These are phyloP conservation scores for Yamadazyma endophytica DNA, from an alignment of 805 yeast species.

Conservation along the genomic window DNA sequence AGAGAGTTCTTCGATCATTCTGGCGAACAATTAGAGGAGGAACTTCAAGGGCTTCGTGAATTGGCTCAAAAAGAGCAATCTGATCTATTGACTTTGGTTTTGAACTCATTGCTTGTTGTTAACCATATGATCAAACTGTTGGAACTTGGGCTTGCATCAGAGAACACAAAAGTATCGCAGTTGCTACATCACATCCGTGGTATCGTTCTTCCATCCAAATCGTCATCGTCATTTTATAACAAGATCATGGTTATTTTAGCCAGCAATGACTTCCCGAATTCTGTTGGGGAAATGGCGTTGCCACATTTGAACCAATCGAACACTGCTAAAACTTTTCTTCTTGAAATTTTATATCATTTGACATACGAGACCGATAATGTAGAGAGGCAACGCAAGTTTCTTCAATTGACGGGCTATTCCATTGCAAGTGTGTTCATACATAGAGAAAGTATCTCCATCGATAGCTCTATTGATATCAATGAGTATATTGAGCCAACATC, in stretches of 20 bases:
- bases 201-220: slow-evolving; percentile 8
- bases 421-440: slow-evolving; percentile 13
- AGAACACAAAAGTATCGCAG: slow-evolving; percentile 1
- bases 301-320: slow-evolving; percentile 7
- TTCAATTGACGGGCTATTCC: slow-evolving; percentile 19
- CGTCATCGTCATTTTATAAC: slow-evolving; percentile 7
- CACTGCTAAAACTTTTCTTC: slow-evolving; percentile 11
- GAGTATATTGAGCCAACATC: slow-evolving; percentile 13
- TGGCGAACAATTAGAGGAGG: too few relatives aligned
- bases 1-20: slow-evolving; percentile 5
- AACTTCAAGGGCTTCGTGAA: too few relatives aligned
- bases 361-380: slow-evolving; percentile 10
- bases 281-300: slow-evolving; percentile 4
- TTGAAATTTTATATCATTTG: slow-evolving; percentile 13
- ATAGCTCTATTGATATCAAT: slow-evolving; percentile 13
- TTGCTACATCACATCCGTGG: slow-evolving; percentile 2
- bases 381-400: slow-evolving; percentile 12
- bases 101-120: slow-evolving; percentile 6
- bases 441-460: slow-evolving; percentile 11
- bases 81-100: slow-evolving; percentile 1
- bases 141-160: background rate
- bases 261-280: slow-evolving; percentile 4
- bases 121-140: slow-evolving; percentile 8
- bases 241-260: slow-evolving; percentile 10
- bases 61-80: too few relatives aligned